Base-by-base conservation (phyloP, 768 basidiomycete species). In the Auriscalpium orientale region DNA sequence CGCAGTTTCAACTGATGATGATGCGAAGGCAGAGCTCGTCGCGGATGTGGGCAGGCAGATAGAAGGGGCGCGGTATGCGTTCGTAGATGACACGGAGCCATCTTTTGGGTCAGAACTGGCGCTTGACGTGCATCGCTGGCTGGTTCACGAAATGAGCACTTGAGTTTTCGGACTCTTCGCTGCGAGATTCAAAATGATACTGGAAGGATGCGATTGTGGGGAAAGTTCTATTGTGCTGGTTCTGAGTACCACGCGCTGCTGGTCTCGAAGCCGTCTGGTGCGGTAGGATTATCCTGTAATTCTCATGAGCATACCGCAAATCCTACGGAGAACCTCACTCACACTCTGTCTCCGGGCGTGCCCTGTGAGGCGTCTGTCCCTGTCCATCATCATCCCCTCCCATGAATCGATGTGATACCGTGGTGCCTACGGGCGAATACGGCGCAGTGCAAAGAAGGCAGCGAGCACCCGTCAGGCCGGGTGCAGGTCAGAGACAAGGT, bases 301-400 rank as follows among this genome's bases (percentile, higher is more conserved):
- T 2, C 46, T 33, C 43, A 38, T 33, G 28, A 22, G 34, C 46
- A 21, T 22, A 22, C 10, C 6, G 20, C 18, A 10, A 44, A 21
- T 35, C 43, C 46, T 1, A 57, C 12, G 33, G 45, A 10, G 9
- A 60, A 38, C 50, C 40, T 11, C 48, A 74, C 91, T 65, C 68
- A 95, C 95, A 68, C 79, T 78, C 69, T 98, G 95, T 53, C 92
- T 92, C 61, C 95, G 81, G 64, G 73, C 65, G 67, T 89, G 88
- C 12, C 95, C 95, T 2, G 94, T 97, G 66, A 98, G 70, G 60
- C 89, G 78, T 66, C 80, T 77, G 74, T 98, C 95, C 55, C 95
- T 78, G 65, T 85, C 82, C 86, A 98, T 92, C 92, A 98, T 91
- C 88, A 90, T 91, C 53, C 89, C 80, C 59, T 98, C 95, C 93